Percentiles rank a stretch among this genome's conserved stretches.
Evolutionary conservation across 345 rosid genomes (phyloP).

Genomic region (Salix brachista): DNA sequence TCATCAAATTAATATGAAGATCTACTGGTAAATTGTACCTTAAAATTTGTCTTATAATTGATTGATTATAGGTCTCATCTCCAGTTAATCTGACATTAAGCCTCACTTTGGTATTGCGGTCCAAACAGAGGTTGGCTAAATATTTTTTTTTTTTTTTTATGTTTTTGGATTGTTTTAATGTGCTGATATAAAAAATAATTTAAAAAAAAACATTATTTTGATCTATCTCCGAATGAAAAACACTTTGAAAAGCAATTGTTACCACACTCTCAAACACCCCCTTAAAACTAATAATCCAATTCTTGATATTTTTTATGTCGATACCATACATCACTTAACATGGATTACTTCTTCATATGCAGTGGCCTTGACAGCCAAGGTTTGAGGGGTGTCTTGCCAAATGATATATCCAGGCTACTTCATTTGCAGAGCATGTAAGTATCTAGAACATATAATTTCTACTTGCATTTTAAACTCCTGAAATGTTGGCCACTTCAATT

Average conservation of each 20-base stretch:
- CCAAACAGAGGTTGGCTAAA: too few relatives aligned
- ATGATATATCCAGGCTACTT: slow-evolving; percentile 58
- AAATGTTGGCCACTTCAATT: neutral
- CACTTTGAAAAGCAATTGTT: too few relatives aligned
- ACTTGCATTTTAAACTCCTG: neutral
- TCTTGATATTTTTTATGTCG: neutral
- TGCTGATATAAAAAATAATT: too few relatives aligned
- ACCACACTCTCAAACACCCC: too few relatives aligned
- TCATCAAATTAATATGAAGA: neutral
- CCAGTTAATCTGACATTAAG: neutral
- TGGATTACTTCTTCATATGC: slow-evolving; percentile 21
- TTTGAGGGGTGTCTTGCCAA: slow-evolving; percentile 74
- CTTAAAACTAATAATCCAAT: neutral
- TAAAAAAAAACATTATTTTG: too few relatives aligned
- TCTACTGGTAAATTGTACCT: neutral
- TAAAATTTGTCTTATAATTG: neutral
- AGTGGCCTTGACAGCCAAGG: slow-evolving; percentile 92
- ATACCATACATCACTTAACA: neutral
- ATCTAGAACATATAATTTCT: neutral
- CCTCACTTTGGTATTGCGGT: too few relatives aligned
- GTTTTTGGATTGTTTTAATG: too few relatives aligned
- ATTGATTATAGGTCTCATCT: neutral
- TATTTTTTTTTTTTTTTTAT: too few relatives aligned
- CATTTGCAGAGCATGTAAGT: slow-evolving; percentile 90
- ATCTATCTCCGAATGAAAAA: too few relatives aligned